These are phyloP conservation scores for Pseudopyrenochaeta lycopersici DNA, from an alignment of 2,329 filamentous ascomycete genomes.

Conservation along the genomic window DNA sequence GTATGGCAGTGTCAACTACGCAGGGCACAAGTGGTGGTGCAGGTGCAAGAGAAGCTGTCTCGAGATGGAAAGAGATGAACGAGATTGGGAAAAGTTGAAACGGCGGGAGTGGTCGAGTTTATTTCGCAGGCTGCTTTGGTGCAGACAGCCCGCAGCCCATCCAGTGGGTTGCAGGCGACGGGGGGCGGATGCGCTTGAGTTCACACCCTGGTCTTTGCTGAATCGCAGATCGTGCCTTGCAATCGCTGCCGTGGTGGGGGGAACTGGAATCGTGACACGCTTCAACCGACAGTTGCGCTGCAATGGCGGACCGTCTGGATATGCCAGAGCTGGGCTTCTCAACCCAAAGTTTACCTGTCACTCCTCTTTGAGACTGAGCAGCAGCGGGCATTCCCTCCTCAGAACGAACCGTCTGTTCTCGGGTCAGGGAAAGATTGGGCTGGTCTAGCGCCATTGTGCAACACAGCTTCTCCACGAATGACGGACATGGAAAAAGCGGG, in stretches of 20 bases:
- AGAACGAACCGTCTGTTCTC: slow-evolving; percentile 12
- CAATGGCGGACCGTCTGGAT: background rate
- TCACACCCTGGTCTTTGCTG: slow-evolving; percentile 37
- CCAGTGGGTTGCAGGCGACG: slow-evolving; percentile 22
- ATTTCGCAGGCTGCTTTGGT: slow-evolving; percentile 39
- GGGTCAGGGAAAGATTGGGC: slow-evolving; percentile 4
- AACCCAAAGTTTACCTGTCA: slow-evolving; percentile 13
- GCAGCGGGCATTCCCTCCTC: slow-evolving; percentile 15
- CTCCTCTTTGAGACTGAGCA: slow-evolving; percentile 21
- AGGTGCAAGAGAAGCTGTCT: slow-evolving; percentile 48
- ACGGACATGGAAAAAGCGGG: too few relatives aligned
- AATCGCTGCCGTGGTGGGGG: slow-evolving; percentile 1
- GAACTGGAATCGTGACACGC: background rate
- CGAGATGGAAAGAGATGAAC: slow-evolving; percentile 52
- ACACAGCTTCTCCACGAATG: too few relatives aligned
- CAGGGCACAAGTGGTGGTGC: slow-evolving; percentile 35
- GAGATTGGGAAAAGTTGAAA: slow-evolving; percentile 52
- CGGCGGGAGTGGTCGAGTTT: slow-evolving; percentile 48
- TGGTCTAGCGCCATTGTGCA: too few relatives aligned
- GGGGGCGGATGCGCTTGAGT: slow-evolving; percentile 40
- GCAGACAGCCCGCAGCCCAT: slow-evolving; percentile 29
- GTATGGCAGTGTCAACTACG: slow-evolving; percentile 22
- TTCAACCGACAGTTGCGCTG: background rate
- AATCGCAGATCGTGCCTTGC: slow-evolving; percentile 38
- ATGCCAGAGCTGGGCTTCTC: background rate